Evolutionary conservation across 768 basidiomycete species (phyloP), one percentile per base, ranked within the genome.

Genomic region (Pleurotus platypus): DNA sequence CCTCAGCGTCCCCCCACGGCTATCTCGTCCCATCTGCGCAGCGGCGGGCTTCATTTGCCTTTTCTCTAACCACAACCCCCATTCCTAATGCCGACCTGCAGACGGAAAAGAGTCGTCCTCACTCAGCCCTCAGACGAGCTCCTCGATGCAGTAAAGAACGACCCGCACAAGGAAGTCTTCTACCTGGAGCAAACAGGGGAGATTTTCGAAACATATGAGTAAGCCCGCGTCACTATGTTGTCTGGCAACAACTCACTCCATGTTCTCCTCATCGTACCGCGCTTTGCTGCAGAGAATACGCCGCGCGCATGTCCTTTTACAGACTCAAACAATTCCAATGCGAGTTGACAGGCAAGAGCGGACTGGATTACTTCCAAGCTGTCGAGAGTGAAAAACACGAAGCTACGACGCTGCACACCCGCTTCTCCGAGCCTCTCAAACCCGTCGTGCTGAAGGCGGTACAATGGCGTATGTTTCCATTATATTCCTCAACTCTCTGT

Each of bases 181-280:
- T 95, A 91, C 78, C 87, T 98, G 67, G 78, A 86, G 61, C 87
- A 93, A 72, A 98, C 96, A 2, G 96, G 95, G 67, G 96, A 98
- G 83, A 91, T 98, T 73, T 98, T 98, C 70, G 87, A 93, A 62
- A 87, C 87, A 68, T 98, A 97, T 69, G 94, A 97, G 95, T 97
- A 67, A 69, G 91, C 81, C 56, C 56, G 66, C 60, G 39, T 30
- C 22, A 40, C 11, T 5, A 16, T 42, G 11, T 50, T 35, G 27
- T 60, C 62, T 60, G 58, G 61, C 48, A 64, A 61, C 64, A 55
- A 53, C 40, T 58, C 62, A 56, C 65, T 67, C 62, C 60, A 64
- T 64, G 55, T 20, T 11, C n/a, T 48, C 57, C 57, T 70, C 42
- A 46, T 59, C 64, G 64, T 54, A 63, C 56, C 57, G 57, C 61